A percentile compares a stretch with the other conserved stretches of the same genome.
Evolutionary conservation across 192 early-diverging fungal genomes (phyloP).

Genomic region (Paraglomus brasilianum): DNA sequence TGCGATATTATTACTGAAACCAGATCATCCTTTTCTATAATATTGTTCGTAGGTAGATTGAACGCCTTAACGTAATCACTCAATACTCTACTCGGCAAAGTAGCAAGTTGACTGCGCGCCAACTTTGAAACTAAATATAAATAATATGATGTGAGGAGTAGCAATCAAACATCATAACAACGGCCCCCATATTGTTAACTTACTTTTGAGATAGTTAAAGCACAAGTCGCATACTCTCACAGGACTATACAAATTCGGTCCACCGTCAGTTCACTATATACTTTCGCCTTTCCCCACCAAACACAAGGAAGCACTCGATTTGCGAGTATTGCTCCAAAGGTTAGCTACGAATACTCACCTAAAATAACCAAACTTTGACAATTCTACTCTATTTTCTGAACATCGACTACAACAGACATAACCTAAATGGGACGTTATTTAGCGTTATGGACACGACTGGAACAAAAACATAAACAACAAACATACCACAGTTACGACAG

Average conservation of each 20-base stretch:
- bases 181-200: not conserved
- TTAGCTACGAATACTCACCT: slow-evolving; percentile 30
- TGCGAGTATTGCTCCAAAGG: not conserved
- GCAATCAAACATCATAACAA: not conserved
- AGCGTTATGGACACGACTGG: not conserved
- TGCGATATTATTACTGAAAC: slow-evolving; percentile 33
- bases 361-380: slow-evolving; percentile 40
- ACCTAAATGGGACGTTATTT: slow-evolving; percentile 26
- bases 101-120: slow-evolving; percentile 29
- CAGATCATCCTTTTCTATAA: slow-evolving; percentile 43
- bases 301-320: not conserved
- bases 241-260: not conserved
- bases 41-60: slow-evolving; percentile 33
- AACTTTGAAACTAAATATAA: slow-evolving; percentile 27
- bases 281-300: too few relatives aligned
- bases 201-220: slow-evolving; percentile 12
- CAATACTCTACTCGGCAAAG: slow-evolving; percentile 31
- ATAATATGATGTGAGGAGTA: not conserved
- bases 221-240: slow-evolving; percentile 12
- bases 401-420: slow-evolving; percentile 37
- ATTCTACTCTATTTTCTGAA: slow-evolving; percentile 31
- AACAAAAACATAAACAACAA: not conserved
- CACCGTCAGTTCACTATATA: too few relatives aligned
- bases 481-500: slow-evolving; percentile 43
- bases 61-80: slow-evolving; percentile 37